Percentiles rank a stretch among this genome's conserved stretches.
These are phyloP conservation scores for Ophiocordyceps polyrhachis-furcata DNA, from an alignment of 2,329 filamentous ascomycete species.

Conservation along the genomic window DNA sequence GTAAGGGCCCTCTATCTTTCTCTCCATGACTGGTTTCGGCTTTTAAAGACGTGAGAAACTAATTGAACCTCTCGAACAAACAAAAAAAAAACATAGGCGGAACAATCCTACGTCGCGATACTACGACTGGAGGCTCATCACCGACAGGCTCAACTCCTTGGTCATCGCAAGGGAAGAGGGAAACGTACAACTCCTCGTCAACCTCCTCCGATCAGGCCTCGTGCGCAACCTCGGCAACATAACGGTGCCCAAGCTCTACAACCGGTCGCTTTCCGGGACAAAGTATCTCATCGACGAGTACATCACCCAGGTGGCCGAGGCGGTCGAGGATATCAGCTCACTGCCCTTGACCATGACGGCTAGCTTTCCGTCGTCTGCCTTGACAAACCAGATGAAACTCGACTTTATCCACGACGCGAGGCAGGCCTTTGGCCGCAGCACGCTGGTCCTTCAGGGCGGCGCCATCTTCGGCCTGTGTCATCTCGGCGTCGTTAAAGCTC, in stretches of 20 bases:
- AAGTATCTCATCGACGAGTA: constrained; percentile 88
- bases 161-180: constrained; percentile 48
- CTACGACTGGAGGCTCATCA: constrained; percentile 77
- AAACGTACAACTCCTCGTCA: constrained; percentile 57
- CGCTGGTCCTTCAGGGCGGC: constrained; percentile 72
- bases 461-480: constrained; percentile 86
- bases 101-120: constrained; percentile 62
- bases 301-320: constrained; percentile 63
- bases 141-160: constrained; percentile 54
- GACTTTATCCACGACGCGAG: constrained; percentile 75
- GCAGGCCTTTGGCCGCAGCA: constrained; percentile 73
- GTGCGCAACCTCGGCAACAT: constrained; percentile 87
- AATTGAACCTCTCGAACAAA: neutral
- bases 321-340: constrained; percentile 55
- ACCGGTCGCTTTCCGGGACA: constrained; percentile 69
- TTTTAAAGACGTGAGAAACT: neutral
- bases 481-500: constrained; percentile 72
- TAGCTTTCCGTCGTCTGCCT: constrained; percentile 10
- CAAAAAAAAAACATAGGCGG: constrained; percentile 36
- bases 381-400: constrained; percentile 62
- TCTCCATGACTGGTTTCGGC: neutral
- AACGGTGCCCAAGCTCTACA: constrained; percentile 62
- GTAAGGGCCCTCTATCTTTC: constrained; percentile 18
- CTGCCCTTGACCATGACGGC: constrained; percentile 36
- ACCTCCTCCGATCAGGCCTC: constrained; percentile 59